Percentiles rank a stretch among this genome's conserved stretches.
Evolutionary conservation across 1,139 yeast species (phyloP).

Genomic region (Magnusiomyces paraingens): DNA sequence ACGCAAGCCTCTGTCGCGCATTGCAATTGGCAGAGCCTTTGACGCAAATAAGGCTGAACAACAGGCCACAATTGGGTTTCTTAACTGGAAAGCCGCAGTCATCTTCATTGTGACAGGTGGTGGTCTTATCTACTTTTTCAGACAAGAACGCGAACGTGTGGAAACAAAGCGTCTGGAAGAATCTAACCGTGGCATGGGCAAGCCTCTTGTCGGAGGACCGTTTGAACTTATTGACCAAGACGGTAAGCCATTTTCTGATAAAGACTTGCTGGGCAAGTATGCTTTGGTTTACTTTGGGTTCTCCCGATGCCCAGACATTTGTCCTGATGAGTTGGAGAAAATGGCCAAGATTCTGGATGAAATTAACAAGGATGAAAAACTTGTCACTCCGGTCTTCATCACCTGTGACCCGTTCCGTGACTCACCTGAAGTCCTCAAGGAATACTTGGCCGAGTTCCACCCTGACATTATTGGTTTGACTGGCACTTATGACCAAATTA

Average conservation of each 20-base stretch:
- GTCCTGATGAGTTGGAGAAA: constrained; percentile 95
- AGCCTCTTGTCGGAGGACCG: constrained; percentile 89
- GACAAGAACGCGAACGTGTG: constrained; percentile 64
- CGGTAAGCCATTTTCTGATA: constrained; percentile 66
- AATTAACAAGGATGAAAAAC: constrained; percentile 46
- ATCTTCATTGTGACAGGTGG: constrained; percentile 64
- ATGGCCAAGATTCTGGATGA: constrained; percentile 70
- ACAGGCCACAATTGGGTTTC: constrained; percentile 51
- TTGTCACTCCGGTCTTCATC: constrained; percentile 60
- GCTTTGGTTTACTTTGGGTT: constrained; percentile 87
- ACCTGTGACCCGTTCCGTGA: constrained; percentile 98
- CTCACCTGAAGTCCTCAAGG: constrained; percentile 71
- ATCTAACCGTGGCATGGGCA: constrained; percentile 80
- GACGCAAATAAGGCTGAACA: constrained; percentile 25
- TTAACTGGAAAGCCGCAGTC: constrained; percentile 82
- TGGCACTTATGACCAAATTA: constrained; percentile 80
- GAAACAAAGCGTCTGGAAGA: constrained; percentile 71
- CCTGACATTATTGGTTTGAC: constrained; percentile 84
- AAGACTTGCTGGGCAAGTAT: constrained; percentile 70
- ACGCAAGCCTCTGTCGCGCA: constrained; percentile 44
- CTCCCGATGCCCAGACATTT: constrained; percentile 95
- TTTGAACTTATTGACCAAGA: constrained; percentile 65
- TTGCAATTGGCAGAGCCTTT: constrained; percentile 44
- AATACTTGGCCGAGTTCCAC: constrained; percentile 80
- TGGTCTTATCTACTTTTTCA: constrained; percentile 61